Conservation (phyloP, 2,329 filamentous ascomycete genomes). For the Aspergillus aculeatus region DNA sequence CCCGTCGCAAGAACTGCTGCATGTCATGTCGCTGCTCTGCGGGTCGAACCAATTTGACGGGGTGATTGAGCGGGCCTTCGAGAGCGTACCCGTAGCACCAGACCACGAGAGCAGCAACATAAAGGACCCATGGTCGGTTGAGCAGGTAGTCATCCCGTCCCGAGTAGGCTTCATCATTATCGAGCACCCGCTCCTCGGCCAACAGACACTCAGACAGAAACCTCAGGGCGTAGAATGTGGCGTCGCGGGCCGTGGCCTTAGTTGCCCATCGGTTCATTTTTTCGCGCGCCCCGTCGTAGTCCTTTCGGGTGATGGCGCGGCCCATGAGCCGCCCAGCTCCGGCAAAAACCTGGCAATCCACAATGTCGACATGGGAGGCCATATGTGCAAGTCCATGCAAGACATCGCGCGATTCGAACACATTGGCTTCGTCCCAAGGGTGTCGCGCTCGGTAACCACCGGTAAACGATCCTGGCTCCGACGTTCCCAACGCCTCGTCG, state of each 20-base stretch:
- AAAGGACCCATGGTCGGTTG: constrained; percentile 92
- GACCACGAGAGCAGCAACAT: constrained; percentile 86
- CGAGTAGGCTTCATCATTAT: constrained; percentile 57
- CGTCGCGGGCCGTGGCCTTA: constrained; percentile 81
- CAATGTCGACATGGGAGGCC: constrained; percentile 95
- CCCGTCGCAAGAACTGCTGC: constrained; percentile 71
- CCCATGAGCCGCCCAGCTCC: constrained; percentile 82
- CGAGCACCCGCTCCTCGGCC: constrained; percentile 43
- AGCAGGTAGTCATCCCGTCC: constrained; percentile 85
- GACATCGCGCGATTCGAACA: constrained; percentile 85
- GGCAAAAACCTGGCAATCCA: constrained; percentile 96
- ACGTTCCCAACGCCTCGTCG: constrained; percentile 71
- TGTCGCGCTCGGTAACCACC: constrained; percentile 27
- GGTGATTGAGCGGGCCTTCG: constrained; percentile 67
- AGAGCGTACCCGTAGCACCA: constrained; percentile 94
- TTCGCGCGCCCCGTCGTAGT: constrained; percentile 74
- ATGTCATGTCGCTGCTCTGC: constrained; percentile 73
- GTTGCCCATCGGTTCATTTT: constrained; percentile 91
- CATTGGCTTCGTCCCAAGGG: constrained; percentile 60
- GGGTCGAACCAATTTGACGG: constrained; percentile 55
- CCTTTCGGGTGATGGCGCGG: constrained; percentile 76
- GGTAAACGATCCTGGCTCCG: constrained; percentile 28
- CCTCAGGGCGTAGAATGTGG: constrained; percentile 86
- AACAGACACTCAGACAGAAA: constrained; percentile 80
- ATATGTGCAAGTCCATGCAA: constrained; percentile 94